phyloP scores from a whole-genome alignment of 1,284 basidiomycete species.

The Pyrrhoderma lamaoense region DNA sequence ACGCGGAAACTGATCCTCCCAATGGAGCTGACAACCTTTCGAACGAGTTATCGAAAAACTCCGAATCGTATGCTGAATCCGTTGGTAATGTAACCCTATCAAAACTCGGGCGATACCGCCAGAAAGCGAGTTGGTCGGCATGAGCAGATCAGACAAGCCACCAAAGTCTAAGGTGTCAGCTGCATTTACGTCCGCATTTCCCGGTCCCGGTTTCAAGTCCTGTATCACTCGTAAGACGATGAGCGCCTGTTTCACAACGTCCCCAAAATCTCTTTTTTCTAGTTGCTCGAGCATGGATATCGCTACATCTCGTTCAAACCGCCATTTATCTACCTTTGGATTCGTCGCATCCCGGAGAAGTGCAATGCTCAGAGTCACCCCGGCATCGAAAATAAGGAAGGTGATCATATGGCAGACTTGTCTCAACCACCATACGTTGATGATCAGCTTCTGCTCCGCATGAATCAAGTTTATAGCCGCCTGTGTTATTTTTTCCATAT shows the following conservation, averaged over 20 bases:
- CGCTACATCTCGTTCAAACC: conserved; percentile 3
- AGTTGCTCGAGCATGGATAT: conserved; percentile 10
- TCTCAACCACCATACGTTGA: conserved; percentile 17
- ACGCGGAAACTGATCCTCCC: not conserved
- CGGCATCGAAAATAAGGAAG: conserved; percentile 30
- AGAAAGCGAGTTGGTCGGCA: not conserved
- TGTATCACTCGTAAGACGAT: conserved; percentile 13
- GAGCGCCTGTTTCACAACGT: conserved; percentile 12
- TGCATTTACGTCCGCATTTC: not conserved
- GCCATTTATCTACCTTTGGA: conserved; percentile 8
- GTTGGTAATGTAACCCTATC: not conserved
- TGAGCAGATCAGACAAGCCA: not conserved
- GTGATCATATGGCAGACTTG: conserved; percentile 21
- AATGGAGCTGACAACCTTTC: not conserved
- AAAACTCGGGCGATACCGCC: not conserved
- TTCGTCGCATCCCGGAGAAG: conserved; percentile 7
- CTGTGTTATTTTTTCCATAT: conserved; percentile 26
- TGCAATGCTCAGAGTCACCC: conserved; percentile 23
- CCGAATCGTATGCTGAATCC: not conserved
- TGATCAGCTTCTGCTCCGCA: conserved; percentile 21
- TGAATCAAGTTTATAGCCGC: conserved; percentile 25
- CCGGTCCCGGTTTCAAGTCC: not conserved
- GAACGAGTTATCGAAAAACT: not conserved
- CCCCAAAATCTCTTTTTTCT: conserved; percentile 8
- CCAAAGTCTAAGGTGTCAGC: not conserved